Evolutionary conservation across 1,284 basidiomycete species (phyloP).

Genomic region (Coriolopsis trogii): DNA sequence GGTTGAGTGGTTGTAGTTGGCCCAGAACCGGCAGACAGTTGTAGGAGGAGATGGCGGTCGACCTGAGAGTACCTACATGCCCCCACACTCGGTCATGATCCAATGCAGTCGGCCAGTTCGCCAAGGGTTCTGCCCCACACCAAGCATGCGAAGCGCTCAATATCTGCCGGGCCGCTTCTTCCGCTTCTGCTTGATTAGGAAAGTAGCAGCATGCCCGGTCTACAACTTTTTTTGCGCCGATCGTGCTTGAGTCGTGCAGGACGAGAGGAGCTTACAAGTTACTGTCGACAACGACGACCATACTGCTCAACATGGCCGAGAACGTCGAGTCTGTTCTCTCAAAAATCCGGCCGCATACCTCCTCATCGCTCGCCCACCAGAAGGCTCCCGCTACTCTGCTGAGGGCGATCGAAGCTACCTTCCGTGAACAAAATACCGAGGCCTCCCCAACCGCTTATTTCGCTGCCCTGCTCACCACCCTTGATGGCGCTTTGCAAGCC

Average conservation of each 20-base stretch:
- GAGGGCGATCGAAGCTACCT: slow-evolving; percentile 86
- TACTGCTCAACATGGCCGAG: slow-evolving; percentile 34
- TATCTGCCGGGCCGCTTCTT: too few relatives aligned
- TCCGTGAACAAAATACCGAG: slow-evolving; percentile 78
- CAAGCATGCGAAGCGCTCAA: too few relatives aligned
- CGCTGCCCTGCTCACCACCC: slow-evolving; percentile 80
- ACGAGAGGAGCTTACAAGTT: too few relatives aligned
- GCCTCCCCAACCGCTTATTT: slow-evolving; percentile 85
- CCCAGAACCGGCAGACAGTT: too few relatives aligned
- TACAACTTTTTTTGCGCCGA: neutral
- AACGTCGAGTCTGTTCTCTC: slow-evolving; percentile 60
- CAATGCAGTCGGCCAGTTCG: too few relatives aligned
- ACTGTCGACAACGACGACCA: slow-evolving; percentile 1
- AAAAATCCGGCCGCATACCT: slow-evolving; percentile 89
- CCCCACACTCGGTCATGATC: too few relatives aligned
- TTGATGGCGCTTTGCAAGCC: slow-evolving; percentile 74
- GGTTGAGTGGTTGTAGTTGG: too few relatives aligned
- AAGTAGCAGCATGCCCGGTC: neutral
- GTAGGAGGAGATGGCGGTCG: too few relatives aligned
- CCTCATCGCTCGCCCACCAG: slow-evolving; percentile 84
- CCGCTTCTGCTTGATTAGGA: too few relatives aligned
- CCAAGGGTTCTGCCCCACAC: too few relatives aligned
- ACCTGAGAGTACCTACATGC: too few relatives aligned
- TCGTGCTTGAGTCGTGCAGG: too few relatives aligned
- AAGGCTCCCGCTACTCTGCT: slow-evolving; percentile 91